Percentiles rank a stretch among this genome's conserved stretches.
phyloP scores from a whole-genome alignment of 768 basidiomycete genomes.

The Galerina marginata region DNA sequence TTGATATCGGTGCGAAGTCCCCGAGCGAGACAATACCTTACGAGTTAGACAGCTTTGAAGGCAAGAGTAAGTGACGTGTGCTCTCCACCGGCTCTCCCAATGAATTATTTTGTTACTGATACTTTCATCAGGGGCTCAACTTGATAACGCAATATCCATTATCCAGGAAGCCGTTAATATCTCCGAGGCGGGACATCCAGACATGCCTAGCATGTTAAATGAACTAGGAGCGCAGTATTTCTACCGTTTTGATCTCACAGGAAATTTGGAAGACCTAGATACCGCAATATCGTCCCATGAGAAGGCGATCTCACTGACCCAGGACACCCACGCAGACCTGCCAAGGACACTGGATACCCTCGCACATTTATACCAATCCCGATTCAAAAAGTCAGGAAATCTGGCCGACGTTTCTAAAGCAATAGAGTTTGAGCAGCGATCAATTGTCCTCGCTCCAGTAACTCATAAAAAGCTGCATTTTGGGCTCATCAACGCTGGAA shows the following conservation, averaged over 20 bases:
- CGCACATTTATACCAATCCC: not conserved
- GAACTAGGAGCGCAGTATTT: slow-evolving; percentile 1
- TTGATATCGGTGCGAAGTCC: too few species aligned
- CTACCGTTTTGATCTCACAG: slow-evolving; percentile 2
- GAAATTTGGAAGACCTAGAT: not conserved
- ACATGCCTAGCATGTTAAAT: slow-evolving; percentile 1
- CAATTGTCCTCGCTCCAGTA: not conserved
- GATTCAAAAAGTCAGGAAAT: not conserved
- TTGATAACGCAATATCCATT: too few species aligned
- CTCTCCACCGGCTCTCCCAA: too few species aligned
- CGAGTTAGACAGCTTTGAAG: too few species aligned
- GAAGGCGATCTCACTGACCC: slow-evolving; percentile 2
- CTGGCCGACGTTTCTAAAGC: slow-evolving; percentile 18
- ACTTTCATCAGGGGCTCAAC: too few species aligned
- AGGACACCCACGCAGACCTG: slow-evolving; percentile 13
- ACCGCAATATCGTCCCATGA: not conserved
- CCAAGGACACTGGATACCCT: slow-evolving; percentile 1
- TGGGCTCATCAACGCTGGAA: slow-evolving; percentile 20
- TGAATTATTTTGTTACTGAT: too few species aligned
- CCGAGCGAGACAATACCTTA: too few species aligned
- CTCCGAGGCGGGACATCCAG: not conserved
- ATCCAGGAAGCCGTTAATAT: slow-evolving; percentile 4
- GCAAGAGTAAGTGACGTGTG: too few species aligned
- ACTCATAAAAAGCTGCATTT: not conserved
- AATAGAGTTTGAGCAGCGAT: not conserved